phyloP scores from a whole-genome alignment of 805 yeast genomes.

The Maudiozyma turicensis region DNA sequence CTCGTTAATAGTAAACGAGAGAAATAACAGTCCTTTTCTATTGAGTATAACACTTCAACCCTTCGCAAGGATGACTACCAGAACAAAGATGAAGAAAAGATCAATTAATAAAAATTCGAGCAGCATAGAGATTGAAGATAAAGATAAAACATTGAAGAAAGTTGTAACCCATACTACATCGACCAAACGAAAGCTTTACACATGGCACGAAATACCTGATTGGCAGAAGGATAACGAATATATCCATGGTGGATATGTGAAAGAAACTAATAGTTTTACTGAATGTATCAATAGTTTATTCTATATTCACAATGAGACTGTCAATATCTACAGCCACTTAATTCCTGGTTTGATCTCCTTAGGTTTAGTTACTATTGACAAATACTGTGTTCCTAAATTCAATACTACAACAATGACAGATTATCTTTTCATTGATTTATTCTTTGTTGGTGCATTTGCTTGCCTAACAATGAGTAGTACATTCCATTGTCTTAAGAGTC shows the following conservation, averaged over 20 bases:
- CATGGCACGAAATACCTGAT: slow-evolving; percentile 45
- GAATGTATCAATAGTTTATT: slow-evolving; percentile 40
- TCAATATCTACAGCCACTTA: slow-evolving; percentile 62
- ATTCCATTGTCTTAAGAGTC: slow-evolving; percentile 59
- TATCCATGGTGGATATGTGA: slow-evolving; percentile 54
- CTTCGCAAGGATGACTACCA: too few relatives aligned
- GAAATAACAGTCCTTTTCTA: too few relatives aligned
- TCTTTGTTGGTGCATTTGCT: slow-evolving; percentile 44
- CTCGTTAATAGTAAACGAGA: too few relatives aligned
- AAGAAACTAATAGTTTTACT: slow-evolving; percentile 39
- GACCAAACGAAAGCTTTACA: slow-evolving; percentile 8
- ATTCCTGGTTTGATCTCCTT: slow-evolving; percentile 30
- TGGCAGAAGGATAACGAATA: slow-evolving; percentile 72
- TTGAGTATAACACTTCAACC: too few relatives aligned
- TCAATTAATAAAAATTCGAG: background rate
- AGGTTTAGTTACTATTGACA: slow-evolving; percentile 14
- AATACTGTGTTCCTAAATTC: slow-evolving; percentile 29
- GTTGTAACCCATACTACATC: background rate
- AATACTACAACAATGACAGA: slow-evolving; percentile 37
- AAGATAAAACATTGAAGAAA: background rate
- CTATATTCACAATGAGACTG: slow-evolving; percentile 63
- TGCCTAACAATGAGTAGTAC: slow-evolving; percentile 57
- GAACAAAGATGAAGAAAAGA: background rate
- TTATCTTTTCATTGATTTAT: slow-evolving; percentile 26
- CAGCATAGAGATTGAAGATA: background rate